Conservation (phyloP, 768 basidiomycete genomes). For the Cyclocybe cylindracea region DNA sequence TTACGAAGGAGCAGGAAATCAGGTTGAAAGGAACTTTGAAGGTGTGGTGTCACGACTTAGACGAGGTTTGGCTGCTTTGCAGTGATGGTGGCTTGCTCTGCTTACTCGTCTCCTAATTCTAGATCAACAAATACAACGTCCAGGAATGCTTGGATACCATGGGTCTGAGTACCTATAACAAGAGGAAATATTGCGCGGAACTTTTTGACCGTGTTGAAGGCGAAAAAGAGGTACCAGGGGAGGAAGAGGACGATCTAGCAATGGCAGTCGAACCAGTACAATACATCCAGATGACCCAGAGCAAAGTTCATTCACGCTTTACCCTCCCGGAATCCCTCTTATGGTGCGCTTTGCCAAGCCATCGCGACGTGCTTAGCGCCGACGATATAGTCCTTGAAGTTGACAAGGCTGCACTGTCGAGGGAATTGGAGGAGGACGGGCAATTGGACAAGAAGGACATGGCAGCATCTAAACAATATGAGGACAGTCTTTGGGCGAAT, state of each 20-base stretch:
- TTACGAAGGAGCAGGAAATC: slow-evolving; percentile 59
- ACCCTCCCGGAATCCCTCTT: slow-evolving; percentile 13
- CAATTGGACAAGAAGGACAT: slow-evolving; percentile 17
- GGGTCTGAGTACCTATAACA: slow-evolving; percentile 37
- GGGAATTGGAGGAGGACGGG: slow-evolving; percentile 19
- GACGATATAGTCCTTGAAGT: slow-evolving; percentile 21
- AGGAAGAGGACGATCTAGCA: neutral
- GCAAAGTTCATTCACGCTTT: slow-evolving; percentile 1
- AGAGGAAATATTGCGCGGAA: slow-evolving; percentile 38
- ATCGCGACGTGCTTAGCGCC: neutral
- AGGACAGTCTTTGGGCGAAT: slow-evolving; percentile 42
- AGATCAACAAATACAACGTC: slow-evolving; percentile 49
- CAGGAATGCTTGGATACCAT: slow-evolving; percentile 50
- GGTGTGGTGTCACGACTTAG: slow-evolving; percentile 53
- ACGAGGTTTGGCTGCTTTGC: slow-evolving; percentile 33
- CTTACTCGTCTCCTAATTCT: neutral
- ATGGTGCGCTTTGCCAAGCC: slow-evolving; percentile 12
- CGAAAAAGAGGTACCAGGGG: neutral
- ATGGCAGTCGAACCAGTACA: too few species aligned
- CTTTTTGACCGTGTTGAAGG: neutral
- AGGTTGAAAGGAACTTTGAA: slow-evolving; percentile 58
- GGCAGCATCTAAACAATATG: slow-evolving; percentile 29
- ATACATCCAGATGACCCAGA: neutral
- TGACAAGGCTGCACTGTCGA: slow-evolving; percentile 35
- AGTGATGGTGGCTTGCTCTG: neutral